Evolutionary conservation across 2,329 filamentous ascomycete species (phyloP).

Genomic region (Neonectria magnoliae): DNA sequence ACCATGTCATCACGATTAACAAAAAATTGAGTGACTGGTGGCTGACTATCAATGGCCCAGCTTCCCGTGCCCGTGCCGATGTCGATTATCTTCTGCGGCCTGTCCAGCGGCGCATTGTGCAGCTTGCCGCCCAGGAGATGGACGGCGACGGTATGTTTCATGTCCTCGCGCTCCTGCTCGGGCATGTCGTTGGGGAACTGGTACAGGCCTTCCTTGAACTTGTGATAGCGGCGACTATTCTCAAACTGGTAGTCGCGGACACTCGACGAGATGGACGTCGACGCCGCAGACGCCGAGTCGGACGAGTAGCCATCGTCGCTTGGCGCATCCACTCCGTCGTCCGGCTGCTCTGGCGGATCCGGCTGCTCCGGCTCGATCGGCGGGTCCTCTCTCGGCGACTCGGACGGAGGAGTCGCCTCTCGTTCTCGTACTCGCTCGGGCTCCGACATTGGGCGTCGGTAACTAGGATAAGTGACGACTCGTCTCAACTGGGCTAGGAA

Average conservation of each 20-base stretch:
- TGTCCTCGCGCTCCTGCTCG: slow-evolving; percentile 57
- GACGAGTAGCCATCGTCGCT: slow-evolving; percentile 33
- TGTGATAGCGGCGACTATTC: slow-evolving; percentile 55
- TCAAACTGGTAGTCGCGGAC: slow-evolving; percentile 54
- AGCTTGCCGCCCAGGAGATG: slow-evolving; percentile 50
- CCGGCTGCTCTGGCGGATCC: slow-evolving; percentile 9
- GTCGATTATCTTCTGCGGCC: slow-evolving; percentile 52
- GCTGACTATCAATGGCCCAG: slow-evolving; percentile 59
- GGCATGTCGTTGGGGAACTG: slow-evolving; percentile 55
- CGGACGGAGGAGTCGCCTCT: background rate
- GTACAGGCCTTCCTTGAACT: slow-evolving; percentile 52
- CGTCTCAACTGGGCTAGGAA: slow-evolving; percentile 10
- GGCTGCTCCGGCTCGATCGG: slow-evolving; percentile 25
- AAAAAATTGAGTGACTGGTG: background rate
- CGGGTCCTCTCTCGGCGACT: slow-evolving; percentile 22
- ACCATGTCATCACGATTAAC: background rate
- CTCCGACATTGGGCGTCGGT: slow-evolving; percentile 8
- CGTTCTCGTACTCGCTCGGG: background rate
- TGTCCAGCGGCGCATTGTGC: slow-evolving; percentile 54
- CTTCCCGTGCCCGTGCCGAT: slow-evolving; percentile 49
- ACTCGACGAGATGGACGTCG: slow-evolving; percentile 41
- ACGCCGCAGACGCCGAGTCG: slow-evolving; percentile 18
- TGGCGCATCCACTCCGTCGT: background rate
- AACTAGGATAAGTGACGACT: background rate
- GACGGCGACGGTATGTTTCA: slow-evolving; percentile 53